Percentiles rank a stretch among this genome's conserved stretches.
Conservation (phyloP, 176 grass and related monocot genomes). For the Elaeis guineensis region DNA sequence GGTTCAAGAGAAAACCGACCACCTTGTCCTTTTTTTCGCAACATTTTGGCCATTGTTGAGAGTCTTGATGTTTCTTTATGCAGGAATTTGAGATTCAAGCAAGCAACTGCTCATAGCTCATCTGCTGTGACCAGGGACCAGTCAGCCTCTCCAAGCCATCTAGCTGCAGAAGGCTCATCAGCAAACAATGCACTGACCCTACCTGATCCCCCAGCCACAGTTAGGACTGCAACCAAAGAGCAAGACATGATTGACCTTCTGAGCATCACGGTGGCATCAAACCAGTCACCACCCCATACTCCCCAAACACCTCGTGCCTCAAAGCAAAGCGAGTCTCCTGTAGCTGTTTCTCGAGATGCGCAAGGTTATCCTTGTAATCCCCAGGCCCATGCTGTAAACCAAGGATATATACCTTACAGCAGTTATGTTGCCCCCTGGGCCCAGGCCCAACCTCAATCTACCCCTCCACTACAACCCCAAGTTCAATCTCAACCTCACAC, state of each 20-base stretch:
- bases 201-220: constrained; percentile 35
- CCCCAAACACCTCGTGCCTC: constrained; percentile 16
- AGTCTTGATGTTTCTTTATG: constrained; percentile 13
- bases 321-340: constrained; percentile 20
- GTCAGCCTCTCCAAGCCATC: constrained; percentile 5
- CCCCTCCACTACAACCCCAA: no score
- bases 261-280: constrained; percentile 44
- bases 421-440: constrained; percentile 40
- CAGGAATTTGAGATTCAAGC: constrained; percentile 51
- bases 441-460: constrained; percentile 3
- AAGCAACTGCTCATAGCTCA: constrained; percentile 16
- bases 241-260: constrained; percentile 61
- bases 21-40: not conserved
- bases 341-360: constrained; percentile 1
- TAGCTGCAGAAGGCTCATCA: constrained; percentile 16
- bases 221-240: constrained; percentile 42
- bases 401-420: constrained; percentile 21
- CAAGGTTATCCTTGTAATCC: constrained; percentile 14
- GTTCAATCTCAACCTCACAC: not conserved
- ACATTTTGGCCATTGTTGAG: not conserved
- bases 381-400: constrained; percentile 20
- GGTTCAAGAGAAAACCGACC: constrained; percentile 14
- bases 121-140: not conserved
- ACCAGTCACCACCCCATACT: constrained; percentile 29
- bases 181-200: constrained; percentile 30